Conservation (phyloP, 1,284 basidiomycete species). For the Tilletia indica region DNA sequence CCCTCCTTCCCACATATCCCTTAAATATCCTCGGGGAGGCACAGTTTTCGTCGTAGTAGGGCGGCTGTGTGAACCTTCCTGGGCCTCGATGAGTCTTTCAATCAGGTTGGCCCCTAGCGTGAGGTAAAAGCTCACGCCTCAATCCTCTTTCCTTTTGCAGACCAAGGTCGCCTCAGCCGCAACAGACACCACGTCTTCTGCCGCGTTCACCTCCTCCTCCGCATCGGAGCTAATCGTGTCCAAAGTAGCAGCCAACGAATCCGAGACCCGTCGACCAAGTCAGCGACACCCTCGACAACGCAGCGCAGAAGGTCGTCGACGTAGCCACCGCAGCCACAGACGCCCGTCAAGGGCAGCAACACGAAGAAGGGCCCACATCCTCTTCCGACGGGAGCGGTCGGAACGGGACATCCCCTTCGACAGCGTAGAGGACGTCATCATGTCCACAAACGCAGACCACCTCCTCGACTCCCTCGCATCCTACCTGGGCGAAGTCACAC, state of each 20-base stretch:
- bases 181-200: too few relatives aligned
- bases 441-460: constrained; percentile 22
- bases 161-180: not conserved
- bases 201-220: not conserved
- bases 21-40: too few relatives aligned
- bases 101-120: too few relatives aligned
- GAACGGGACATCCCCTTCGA: constrained; percentile 23
- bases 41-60: too few relatives aligned
- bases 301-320: constrained; percentile 17
- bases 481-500: constrained; percentile 19
- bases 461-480: constrained; percentile 29
- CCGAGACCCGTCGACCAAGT: not conserved
- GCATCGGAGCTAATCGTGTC: too few relatives aligned
- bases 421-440: constrained; percentile 27
- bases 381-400: too few relatives aligned
- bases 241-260: not conserved
- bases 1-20: too few relatives aligned
- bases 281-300: not conserved
- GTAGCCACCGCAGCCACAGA: not conserved
- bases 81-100: too few relatives aligned
- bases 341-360: not conserved
- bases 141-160: too few relatives aligned
- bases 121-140: too few relatives aligned
- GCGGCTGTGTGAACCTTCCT: too few relatives aligned
- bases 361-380: constrained; percentile 1